phyloP scores from a whole-genome alignment of 495 filamentous ascomycete genomes.

The Trichoderma orchidacearum region DNA sequence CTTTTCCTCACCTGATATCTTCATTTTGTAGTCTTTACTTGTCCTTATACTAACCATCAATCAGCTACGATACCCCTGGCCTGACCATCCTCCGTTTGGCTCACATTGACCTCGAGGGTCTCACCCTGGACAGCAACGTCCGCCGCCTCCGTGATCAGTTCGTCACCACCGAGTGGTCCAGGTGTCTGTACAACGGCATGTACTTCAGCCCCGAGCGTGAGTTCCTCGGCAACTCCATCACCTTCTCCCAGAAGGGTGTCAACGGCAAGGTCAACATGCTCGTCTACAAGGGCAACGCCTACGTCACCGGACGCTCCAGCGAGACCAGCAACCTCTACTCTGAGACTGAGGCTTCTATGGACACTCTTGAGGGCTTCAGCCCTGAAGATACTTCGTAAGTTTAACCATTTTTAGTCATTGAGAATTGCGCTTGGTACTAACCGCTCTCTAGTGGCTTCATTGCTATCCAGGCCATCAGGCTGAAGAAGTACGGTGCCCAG shows the following conservation, averaged over 20 bases:
- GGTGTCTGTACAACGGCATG: constrained; percentile 68
- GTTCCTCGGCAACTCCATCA: constrained; percentile 49
- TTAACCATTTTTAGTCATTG: constrained; percentile 13
- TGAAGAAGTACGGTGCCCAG: constrained; percentile 75
- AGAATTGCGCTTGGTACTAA: too few species aligned
- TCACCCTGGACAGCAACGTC: constrained; percentile 74
- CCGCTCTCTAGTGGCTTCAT: constrained; percentile 58
- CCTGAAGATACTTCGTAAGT: constrained; percentile 25
- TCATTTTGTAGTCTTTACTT: constrained; percentile 1
- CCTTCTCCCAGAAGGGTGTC: constrained; percentile 54
- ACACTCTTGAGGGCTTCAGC: constrained; percentile 68
- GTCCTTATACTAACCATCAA: constrained; percentile 19
- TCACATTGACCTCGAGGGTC: constrained; percentile 73
- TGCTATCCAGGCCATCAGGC: constrained; percentile 64
- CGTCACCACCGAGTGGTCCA: constrained; percentile 62
- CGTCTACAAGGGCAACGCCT: constrained; percentile 65
- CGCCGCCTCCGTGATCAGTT: constrained; percentile 76
- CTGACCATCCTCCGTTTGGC: constrained; percentile 62
- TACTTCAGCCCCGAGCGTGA: constrained; percentile 68
- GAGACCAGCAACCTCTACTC: constrained; percentile 79
- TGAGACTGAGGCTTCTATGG: constrained; percentile 72
- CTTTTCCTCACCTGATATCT: not conserved
- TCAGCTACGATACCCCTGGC: constrained; percentile 77
- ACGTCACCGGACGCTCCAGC: constrained; percentile 59
- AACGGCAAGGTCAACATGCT: constrained; percentile 59